These are phyloP conservation scores for Simplicillium aogashimaense DNA, from an alignment of 2,329 filamentous ascomycete species.

Conservation along the genomic window DNA sequence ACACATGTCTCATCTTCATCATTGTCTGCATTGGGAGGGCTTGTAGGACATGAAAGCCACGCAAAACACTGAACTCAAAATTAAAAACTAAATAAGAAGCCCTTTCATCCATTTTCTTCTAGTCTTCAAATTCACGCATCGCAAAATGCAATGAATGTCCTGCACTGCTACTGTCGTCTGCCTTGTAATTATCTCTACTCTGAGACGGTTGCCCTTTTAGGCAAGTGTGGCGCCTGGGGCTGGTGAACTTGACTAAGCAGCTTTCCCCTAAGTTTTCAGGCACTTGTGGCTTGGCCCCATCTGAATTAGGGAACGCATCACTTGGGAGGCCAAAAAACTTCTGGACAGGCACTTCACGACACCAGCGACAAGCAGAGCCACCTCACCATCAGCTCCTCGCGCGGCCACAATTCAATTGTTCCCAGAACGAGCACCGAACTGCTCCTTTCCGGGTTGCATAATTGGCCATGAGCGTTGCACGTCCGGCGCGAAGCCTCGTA, in stretches of 20 bases:
- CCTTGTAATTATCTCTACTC: too few species aligned
- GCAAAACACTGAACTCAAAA: too few species aligned
- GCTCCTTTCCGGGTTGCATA: constrained; percentile 4
- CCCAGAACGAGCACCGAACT: not conserved
- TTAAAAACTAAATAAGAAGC: too few species aligned
- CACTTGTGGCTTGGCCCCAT: not conserved
- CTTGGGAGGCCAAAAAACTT: not conserved
- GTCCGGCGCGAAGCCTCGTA: constrained; percentile 42
- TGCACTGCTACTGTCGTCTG: too few species aligned
- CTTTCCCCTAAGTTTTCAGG: not conserved
- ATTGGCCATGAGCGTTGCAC: constrained; percentile 44
- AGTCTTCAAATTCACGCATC: too few species aligned
- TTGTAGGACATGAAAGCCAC: too few species aligned
- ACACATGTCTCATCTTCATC: too few species aligned
- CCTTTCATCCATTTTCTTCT: too few species aligned
- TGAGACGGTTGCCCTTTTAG: too few species aligned
- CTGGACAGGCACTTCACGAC: not conserved
- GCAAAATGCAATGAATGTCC: too few species aligned
- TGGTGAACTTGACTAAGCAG: not conserved
- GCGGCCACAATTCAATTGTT: not conserved
- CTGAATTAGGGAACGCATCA: not conserved
- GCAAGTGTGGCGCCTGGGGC: too few species aligned
- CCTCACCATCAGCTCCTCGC: not conserved
- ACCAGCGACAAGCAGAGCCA: not conserved
- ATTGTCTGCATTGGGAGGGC: too few species aligned